These are phyloP conservation scores for Fusarium nodosum DNA, from an alignment of 2,329 filamentous ascomycete species.

Conservation along the genomic window DNA sequence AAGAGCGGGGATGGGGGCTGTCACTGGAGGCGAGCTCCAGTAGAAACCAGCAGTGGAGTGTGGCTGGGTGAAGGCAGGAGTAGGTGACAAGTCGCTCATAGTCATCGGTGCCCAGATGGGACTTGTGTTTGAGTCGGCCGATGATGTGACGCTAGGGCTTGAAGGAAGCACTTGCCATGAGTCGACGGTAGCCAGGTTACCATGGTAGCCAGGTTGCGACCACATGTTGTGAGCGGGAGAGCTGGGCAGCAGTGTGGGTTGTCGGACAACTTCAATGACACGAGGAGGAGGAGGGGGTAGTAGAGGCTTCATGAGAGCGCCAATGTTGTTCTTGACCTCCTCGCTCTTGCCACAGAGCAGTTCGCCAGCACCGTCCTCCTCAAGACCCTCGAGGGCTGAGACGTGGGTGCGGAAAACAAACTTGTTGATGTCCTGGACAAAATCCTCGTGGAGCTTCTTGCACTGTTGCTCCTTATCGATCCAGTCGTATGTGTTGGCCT, in stretches of 20 bases:
- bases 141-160: constrained; percentile 83
- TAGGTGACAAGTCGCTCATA: constrained; percentile 82
- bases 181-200: constrained; percentile 78
- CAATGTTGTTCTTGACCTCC: constrained; percentile 90
- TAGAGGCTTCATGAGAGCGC: constrained; percentile 87
- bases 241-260: constrained; percentile 87
- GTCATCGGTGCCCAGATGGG: constrained; percentile 85
- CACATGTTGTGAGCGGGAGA: constrained; percentile 84
- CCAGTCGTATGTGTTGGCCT: constrained; percentile 93
- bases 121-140: constrained; percentile 76
- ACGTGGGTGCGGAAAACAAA: constrained; percentile 94
- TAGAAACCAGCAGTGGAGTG: constrained; percentile 80
- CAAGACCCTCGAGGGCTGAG: constrained; percentile 90
- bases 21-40: constrained; percentile 83
- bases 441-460: constrained; percentile 98
- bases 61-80: constrained; percentile 80
- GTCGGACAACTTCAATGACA: constrained; percentile 89
- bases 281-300: constrained; percentile 88
- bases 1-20: constrained; percentile 79
- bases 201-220: constrained; percentile 77
- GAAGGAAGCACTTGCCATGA: constrained; percentile 93
- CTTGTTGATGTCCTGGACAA: constrained; percentile 95
- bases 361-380: constrained; percentile 96
- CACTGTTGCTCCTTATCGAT: constrained; percentile 95
- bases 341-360: constrained; percentile 91